A percentile compares a stretch with the other conserved stretches of the same genome.
Conservation (phyloP, 805 yeast species). For the Isabelozyma gotoi region DNA sequence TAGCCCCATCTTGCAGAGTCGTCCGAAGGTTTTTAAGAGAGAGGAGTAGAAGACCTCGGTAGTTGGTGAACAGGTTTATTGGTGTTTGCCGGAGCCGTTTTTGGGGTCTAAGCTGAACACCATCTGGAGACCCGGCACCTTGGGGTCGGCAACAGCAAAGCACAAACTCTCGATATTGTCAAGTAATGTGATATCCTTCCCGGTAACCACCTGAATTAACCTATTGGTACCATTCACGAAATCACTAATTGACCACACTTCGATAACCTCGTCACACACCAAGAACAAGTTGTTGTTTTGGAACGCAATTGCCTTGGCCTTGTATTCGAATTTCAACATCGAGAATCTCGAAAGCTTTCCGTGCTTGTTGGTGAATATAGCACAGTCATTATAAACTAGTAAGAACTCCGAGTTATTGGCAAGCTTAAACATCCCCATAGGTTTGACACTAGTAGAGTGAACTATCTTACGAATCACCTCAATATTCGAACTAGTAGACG, state of each 20-base stretch:
- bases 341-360: slow-evolving; percentile 52
- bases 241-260: slow-evolving; percentile 60
- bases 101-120: slow-evolving; percentile 43
- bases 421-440: slow-evolving; percentile 66
- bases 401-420: slow-evolving; percentile 52
- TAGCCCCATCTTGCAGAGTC: too few species aligned
- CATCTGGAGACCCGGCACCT: slow-evolving; percentile 59
- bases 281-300: slow-evolving; percentile 35
- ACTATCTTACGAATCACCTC: slow-evolving; percentile 42
- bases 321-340: slow-evolving; percentile 43
- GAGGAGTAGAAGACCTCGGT: too few species aligned
- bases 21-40: too few species aligned
- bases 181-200: slow-evolving; percentile 54
- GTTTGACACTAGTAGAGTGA: slow-evolving; percentile 42
- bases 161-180: slow-evolving; percentile 17
- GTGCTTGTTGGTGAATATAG: slow-evolving; percentile 59
- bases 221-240: slow-evolving; percentile 43
- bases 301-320: slow-evolving; percentile 36
- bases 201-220: slow-evolving; percentile 68
- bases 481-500: slow-evolving; percentile 13
- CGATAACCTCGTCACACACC: slow-evolving; percentile 66
- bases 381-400: slow-evolving; percentile 69
- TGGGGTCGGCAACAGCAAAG: slow-evolving; percentile 63
- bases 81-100: too few species aligned
- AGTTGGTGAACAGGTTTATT: too few species aligned